phyloP scores from a whole-genome alignment of 768 basidiomycete species.

The Strobilomyces confusus region DNA sequence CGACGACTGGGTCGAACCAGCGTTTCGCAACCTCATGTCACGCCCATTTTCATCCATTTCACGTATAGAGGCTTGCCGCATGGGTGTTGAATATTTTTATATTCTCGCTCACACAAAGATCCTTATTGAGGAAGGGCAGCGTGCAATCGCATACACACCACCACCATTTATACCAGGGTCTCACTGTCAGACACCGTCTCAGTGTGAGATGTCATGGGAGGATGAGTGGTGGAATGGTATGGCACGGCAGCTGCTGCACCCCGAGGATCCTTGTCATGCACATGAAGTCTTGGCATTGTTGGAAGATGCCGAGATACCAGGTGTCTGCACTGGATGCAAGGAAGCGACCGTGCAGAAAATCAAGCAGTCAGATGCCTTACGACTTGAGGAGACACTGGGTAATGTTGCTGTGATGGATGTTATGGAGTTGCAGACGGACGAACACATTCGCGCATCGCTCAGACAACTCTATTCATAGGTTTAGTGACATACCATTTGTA shows the following conservation, averaged over 20 bases:
- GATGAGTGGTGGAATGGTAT: not conserved
- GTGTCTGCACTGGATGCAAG: not conserved
- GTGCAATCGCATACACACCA: not conserved
- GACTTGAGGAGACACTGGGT: not conserved
- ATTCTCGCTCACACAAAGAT: not conserved
- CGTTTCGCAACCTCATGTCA: not conserved
- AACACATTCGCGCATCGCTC: not conserved
- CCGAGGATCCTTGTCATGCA: not conserved
- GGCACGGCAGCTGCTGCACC: not conserved
- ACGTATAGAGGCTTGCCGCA: not conserved
- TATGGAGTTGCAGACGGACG: not conserved
- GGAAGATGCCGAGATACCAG: not conserved
- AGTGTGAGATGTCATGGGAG: not conserved
- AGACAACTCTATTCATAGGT: no score
- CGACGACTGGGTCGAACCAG: not conserved
- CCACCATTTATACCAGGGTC: not conserved
- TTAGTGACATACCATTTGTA: no score
- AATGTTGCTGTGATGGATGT: not conserved
- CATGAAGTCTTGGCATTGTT: not conserved
- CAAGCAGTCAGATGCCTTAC: not conserved
- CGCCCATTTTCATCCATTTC: slow-evolving; percentile 7
- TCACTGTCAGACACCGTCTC: not conserved
- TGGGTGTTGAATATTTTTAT: not conserved
- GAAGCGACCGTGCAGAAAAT: not conserved
- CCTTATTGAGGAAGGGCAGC: not conserved